These are phyloP conservation scores for Starmerella lactis-condensi DNA, from an alignment of 805 yeast species.

Conservation along the genomic window DNA sequence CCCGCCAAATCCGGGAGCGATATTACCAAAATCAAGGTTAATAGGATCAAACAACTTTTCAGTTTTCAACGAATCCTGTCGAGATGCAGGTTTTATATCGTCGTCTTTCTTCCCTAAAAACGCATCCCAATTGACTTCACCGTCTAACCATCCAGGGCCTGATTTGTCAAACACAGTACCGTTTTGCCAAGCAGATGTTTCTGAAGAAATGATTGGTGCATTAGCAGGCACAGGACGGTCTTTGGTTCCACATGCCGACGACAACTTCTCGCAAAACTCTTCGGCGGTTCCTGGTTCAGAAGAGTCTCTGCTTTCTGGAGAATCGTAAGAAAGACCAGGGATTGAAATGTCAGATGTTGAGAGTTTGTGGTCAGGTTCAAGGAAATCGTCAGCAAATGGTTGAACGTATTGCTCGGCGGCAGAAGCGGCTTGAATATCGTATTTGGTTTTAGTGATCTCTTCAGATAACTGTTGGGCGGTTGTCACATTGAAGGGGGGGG, in stretches of 20 bases:
- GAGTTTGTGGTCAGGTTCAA: no score
- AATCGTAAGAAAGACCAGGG: conserved; percentile 8
- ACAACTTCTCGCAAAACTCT: conserved; percentile 59
- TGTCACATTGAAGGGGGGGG: no score
- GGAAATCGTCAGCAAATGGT: no score
- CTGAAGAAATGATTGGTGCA: conserved; percentile 14
- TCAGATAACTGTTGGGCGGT: no score
- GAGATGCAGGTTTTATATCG: no score
- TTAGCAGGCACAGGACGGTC: conserved; percentile 30
- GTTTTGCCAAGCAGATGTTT: conserved; percentile 12
- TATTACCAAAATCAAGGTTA: conserved; percentile 11
- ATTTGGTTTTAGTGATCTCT: no score
- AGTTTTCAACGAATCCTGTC: not conserved
- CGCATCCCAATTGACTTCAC: no score
- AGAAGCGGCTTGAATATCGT: no score
- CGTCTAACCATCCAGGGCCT: no score
- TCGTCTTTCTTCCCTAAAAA: no score
- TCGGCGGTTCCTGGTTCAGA: conserved; percentile 20
- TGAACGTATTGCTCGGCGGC: no score
- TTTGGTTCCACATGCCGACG: conserved; percentile 68
- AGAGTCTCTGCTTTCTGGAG: conserved; percentile 4
- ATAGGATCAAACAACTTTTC: not conserved
- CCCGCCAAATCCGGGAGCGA: conserved; percentile 10
- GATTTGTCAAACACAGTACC: conserved; percentile 4
- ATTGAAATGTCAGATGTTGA: no score